phyloP scores from a whole-genome alignment of 106 monocot species.

The Chionographis japonica region DNA sequence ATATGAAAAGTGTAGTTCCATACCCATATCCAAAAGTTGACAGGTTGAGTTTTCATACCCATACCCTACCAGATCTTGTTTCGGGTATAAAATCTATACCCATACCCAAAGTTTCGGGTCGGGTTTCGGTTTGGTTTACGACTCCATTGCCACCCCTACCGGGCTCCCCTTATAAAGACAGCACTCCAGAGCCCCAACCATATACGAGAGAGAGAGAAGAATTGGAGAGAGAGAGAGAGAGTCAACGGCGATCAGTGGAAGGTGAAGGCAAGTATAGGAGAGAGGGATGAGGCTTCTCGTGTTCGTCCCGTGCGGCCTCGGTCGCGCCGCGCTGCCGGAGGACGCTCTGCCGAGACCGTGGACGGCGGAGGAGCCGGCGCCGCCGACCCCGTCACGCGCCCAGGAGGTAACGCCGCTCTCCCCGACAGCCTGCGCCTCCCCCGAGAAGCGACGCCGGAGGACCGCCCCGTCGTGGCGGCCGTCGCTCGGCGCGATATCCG shows the following conservation, averaged over 20 bases:
- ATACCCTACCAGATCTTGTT: too few species aligned
- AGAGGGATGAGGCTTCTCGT: constrained; percentile 19
- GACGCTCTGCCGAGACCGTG: background rate
- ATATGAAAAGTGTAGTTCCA: too few species aligned
- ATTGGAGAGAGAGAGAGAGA: too few species aligned
- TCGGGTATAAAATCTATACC: too few species aligned
- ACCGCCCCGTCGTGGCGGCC: constrained; percentile 25
- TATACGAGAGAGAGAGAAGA: too few species aligned
- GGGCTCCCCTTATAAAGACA: too few species aligned
- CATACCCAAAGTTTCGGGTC: too few species aligned
- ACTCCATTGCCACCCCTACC: too few species aligned
- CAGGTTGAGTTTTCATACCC: too few species aligned
- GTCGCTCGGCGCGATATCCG: constrained; percentile 37
- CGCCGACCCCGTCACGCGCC: background rate
- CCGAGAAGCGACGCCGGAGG: constrained; percentile 7
- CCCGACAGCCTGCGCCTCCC: background rate
- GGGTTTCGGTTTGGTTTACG: too few species aligned
- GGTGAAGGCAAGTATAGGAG: background rate
- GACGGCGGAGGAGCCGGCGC: background rate
- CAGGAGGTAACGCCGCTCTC: background rate
- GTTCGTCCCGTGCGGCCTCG: constrained; percentile 12
- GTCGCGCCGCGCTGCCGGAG: background rate
- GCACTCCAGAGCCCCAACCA: too few species aligned
- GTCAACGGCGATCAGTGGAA: background rate
- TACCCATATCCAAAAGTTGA: too few species aligned